Conservation (phyloP, 257 asterid genomes). For the Anisodus tanguticus region DNA sequence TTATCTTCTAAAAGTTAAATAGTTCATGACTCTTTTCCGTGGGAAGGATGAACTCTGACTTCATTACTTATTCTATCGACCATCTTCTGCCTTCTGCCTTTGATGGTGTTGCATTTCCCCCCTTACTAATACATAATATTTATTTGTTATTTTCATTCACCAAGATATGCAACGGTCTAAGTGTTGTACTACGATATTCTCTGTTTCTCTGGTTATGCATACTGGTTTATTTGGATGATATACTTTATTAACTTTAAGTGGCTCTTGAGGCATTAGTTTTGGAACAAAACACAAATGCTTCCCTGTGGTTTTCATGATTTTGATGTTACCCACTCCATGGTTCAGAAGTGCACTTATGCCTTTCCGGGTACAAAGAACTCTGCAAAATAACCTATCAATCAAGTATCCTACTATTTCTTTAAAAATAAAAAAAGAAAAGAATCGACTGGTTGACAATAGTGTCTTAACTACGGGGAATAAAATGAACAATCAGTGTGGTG, state of each 20-base stretch:
- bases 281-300: background rate
- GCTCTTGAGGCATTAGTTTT: background rate
- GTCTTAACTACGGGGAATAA: background rate
- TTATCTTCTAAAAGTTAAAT: background rate
- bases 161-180: background rate
- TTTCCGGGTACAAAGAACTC: too few species aligned
- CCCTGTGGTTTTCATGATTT: background rate
- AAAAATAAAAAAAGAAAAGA: background rate
- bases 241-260: background rate
- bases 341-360: background rate
- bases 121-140: background rate
- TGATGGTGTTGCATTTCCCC: background rate
- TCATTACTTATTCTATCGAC: background rate
- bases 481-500: conserved; percentile 12
- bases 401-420: background rate
- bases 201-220: background rate
- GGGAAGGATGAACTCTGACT: background rate
- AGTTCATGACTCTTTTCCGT: background rate
- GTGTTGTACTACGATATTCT: background rate
- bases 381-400: background rate
- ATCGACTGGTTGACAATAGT: background rate
- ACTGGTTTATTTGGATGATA: background rate
- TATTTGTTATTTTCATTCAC: background rate
- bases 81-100: background rate
- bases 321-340: background rate